A percentile compares a stretch with the other conserved stretches of the same genome.
phyloP scores from a whole-genome alignment of 2,329 filamentous ascomycete species.

The Sporothrix euskadiensis region DNA sequence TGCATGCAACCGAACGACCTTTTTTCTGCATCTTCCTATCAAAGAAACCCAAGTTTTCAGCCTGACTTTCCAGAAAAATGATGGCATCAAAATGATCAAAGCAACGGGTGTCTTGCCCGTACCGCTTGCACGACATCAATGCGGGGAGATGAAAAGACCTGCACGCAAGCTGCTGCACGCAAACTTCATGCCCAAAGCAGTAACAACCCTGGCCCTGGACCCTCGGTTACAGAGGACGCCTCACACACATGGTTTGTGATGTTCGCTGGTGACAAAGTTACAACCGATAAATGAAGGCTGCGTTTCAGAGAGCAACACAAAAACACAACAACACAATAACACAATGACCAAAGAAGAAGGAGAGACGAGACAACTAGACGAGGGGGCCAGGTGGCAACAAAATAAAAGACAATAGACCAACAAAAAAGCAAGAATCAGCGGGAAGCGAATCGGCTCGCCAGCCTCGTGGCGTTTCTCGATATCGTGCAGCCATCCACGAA shows the following conservation, averaged over 20 bases:
- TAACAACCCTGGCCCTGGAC: slow-evolving; percentile 1
- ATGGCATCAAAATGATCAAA: neutral
- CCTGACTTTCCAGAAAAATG: neutral
- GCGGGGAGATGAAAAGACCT: neutral
- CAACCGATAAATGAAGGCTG: slow-evolving; percentile 4
- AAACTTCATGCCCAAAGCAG: neutral
- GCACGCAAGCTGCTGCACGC: neutral
- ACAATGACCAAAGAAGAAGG: neutral
- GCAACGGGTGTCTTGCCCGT: neutral
- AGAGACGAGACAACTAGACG: neutral
- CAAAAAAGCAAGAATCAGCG: neutral
- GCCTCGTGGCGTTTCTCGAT: neutral
- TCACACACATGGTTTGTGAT: neutral
- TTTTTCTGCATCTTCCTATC: neutral
- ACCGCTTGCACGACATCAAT: neutral
- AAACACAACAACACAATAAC: too few relatives aligned
- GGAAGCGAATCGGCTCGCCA: neutral
- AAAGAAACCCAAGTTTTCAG: slow-evolving; percentile 2
- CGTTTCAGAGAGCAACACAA: neutral
- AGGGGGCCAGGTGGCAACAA: neutral
- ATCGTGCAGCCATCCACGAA: neutral
- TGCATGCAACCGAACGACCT: neutral
- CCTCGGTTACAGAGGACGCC: neutral
- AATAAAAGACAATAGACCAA: neutral
- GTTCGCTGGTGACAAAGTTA: neutral